Evolutionary conservation across 371 early-diverging fungal species (phyloP).

Genomic region (Zopfochytrium polystomum): DNA sequence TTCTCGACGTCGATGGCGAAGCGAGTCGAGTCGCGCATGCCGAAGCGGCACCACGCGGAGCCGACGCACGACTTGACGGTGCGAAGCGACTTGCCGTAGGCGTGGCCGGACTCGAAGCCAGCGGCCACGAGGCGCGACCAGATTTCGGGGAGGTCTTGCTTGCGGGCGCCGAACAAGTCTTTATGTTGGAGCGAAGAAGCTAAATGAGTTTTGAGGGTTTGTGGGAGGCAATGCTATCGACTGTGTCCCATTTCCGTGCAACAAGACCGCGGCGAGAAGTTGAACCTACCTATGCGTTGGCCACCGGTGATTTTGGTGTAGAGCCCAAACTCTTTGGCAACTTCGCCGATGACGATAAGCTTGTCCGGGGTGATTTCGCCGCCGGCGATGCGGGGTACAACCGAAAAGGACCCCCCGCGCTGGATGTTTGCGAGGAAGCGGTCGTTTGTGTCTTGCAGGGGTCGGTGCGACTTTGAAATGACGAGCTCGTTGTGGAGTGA

Average conservation of each 20-base stretch:
- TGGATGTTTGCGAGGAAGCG: conserved; percentile 70
- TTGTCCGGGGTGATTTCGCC: conserved; percentile 69
- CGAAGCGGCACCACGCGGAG: conserved; percentile 67
- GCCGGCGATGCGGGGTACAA: conserved; percentile 65
- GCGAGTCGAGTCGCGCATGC: conserved; percentile 65
- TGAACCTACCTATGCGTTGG: conserved; percentile 48
- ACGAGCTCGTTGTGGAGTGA: conserved; percentile 64
- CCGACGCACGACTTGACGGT: conserved; percentile 73
- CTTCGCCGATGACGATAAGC: conserved; percentile 54
- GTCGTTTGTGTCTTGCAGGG: conserved; percentile 69
- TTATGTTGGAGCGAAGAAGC: not conserved
- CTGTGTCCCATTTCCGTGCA: no score
- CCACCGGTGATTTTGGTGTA: conserved; percentile 69
- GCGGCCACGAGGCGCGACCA: conserved; percentile 63
- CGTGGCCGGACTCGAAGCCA: conserved; percentile 68
- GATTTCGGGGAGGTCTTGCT: conserved; percentile 61
- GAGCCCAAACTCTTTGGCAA: conserved; percentile 60
- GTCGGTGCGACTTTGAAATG: conserved; percentile 43
- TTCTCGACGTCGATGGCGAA: conserved; percentile 64
- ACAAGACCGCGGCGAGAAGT: not conserved
- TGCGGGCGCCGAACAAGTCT: conserved; percentile 64
- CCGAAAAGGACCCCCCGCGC: conserved; percentile 65
- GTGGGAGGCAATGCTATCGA: no score
- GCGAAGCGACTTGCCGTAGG: conserved; percentile 68
- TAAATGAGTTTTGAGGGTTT: no score